phyloP scores from a whole-genome alignment of 345 rosid genomes.

The Linum lewisii region DNA sequence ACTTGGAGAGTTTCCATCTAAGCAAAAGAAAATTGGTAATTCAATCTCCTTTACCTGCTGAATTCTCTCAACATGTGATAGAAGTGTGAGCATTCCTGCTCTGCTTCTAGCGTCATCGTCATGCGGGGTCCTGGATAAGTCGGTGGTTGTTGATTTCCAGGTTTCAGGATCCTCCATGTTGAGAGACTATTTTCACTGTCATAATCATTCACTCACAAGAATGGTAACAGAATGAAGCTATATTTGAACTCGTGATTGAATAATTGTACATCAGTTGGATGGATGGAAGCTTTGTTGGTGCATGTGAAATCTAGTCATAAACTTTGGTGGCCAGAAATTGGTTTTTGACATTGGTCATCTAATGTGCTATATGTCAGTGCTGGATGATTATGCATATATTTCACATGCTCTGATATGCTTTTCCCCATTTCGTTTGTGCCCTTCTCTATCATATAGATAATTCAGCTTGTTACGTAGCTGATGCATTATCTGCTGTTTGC shows the following conservation, averaged over 20 bases:
- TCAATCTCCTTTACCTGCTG: not conserved
- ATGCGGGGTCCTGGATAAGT: not conserved
- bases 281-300: not conserved
- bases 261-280: not conserved
- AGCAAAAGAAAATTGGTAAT: constrained; percentile 44
- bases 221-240: not conserved
- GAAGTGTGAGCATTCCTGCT: constrained; percentile 1
- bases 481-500: constrained; percentile 13
- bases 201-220: not conserved
- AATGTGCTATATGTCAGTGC: not conserved
- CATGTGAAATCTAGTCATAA: not conserved
- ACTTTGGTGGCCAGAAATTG: not conserved
- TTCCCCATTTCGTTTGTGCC: not conserved
- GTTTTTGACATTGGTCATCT: not conserved
- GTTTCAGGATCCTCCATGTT: no score
- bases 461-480: not conserved
- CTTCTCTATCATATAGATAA: not conserved
- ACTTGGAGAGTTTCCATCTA: constrained; percentile 43
- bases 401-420: not conserved
- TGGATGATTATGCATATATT: not conserved
- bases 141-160: no score
- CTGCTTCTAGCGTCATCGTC: not conserved
- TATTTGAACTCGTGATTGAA: not conserved
- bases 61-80: not conserved
- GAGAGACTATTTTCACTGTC: not conserved